phyloP scores from a whole-genome alignment of 2,329 filamentous ascomycete species.

The Alternaria sp. region DNA sequence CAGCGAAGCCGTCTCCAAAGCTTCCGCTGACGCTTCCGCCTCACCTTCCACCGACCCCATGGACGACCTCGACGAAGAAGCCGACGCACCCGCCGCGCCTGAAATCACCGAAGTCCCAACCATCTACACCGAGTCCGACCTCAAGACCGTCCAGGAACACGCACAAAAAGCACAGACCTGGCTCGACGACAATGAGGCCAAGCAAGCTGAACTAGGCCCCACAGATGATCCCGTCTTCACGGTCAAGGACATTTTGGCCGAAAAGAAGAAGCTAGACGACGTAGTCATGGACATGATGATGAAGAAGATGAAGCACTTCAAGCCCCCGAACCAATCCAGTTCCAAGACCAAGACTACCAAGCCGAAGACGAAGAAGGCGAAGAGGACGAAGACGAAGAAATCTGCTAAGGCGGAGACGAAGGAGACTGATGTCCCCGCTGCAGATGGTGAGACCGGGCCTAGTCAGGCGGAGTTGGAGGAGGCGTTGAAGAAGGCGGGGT shows the following conservation, averaged over 20 bases:
- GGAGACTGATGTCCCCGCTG: conserved; percentile 30
- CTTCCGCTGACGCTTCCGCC: conserved; percentile 53
- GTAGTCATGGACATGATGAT: conserved; percentile 72
- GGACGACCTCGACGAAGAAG: conserved; percentile 83
- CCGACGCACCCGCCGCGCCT: conserved; percentile 51
- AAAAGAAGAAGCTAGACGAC: conserved; percentile 74
- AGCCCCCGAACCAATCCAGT: conserved; percentile 44
- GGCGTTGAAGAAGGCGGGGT: conserved; percentile 40
- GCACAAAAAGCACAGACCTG: conserved; percentile 71
- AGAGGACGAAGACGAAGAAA: conserved; percentile 24
- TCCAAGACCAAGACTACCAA: conserved; percentile 26
- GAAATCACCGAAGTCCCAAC: conserved; percentile 48
- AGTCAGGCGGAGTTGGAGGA: conserved; percentile 40
- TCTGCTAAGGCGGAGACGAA: conserved; percentile 28
- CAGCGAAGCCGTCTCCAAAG: conserved; percentile 45
- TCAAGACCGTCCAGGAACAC: conserved; percentile 67
- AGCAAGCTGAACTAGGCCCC: conserved; percentile 58
- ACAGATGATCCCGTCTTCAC: conserved; percentile 78
- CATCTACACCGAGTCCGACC: conserved; percentile 75
- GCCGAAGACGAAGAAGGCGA: conserved; percentile 31
- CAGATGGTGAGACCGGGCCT: conserved; percentile 26
- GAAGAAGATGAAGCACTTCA: conserved; percentile 57
- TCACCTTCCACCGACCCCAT: conserved; percentile 58
- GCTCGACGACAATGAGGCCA: conserved; percentile 71
- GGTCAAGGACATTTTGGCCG: conserved; percentile 68